A percentile compares a stretch with the other conserved stretches of the same genome.
Conservation (phyloP, 192 early-diverging fungal genomes). For the Umbelopsis ramanniana region DNA sequence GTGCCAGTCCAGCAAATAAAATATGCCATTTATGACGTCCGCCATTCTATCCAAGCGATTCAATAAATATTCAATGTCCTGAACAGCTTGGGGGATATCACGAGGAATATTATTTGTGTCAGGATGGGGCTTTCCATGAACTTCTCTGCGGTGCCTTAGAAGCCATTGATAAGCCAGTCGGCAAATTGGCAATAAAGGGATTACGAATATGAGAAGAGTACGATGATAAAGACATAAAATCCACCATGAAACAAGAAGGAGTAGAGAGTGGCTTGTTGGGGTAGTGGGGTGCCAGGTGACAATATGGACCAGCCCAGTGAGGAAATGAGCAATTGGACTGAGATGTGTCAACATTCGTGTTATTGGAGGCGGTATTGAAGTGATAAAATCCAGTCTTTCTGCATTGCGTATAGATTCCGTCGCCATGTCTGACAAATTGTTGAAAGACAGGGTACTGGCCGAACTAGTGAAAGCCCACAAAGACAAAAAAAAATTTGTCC, state of each 20-base stretch:
- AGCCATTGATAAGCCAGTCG: constrained; percentile 44
- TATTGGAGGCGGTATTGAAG: constrained; percentile 48
- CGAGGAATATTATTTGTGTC: constrained; percentile 22
- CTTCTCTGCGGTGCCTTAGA: constrained; percentile 35
- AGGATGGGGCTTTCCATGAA: constrained; percentile 21
- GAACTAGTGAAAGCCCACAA: neutral
- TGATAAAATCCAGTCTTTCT: constrained; percentile 28
- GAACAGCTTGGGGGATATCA: constrained; percentile 42
- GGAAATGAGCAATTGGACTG: constrained; percentile 40
- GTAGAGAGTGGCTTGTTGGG: constrained; percentile 43
- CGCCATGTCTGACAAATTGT: constrained; percentile 5
- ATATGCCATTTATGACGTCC: constrained; percentile 31
- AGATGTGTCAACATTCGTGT: constrained; percentile 47
- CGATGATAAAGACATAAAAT: constrained; percentile 45
- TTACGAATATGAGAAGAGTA: constrained; percentile 41
- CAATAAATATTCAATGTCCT: constrained; percentile 48
- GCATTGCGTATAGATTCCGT: constrained; percentile 12
- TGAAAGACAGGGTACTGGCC: neutral
- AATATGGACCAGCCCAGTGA: constrained; percentile 43
- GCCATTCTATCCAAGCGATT: constrained; percentile 44
- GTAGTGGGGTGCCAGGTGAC: constrained; percentile 48
- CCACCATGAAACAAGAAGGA: constrained; percentile 52
- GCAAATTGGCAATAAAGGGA: constrained; percentile 35
- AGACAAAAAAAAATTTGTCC: neutral
- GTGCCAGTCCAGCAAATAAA: constrained; percentile 45